Base-by-base conservation (phyloP, 441 rosid genomes). In the Daphne laureola region DNA sequence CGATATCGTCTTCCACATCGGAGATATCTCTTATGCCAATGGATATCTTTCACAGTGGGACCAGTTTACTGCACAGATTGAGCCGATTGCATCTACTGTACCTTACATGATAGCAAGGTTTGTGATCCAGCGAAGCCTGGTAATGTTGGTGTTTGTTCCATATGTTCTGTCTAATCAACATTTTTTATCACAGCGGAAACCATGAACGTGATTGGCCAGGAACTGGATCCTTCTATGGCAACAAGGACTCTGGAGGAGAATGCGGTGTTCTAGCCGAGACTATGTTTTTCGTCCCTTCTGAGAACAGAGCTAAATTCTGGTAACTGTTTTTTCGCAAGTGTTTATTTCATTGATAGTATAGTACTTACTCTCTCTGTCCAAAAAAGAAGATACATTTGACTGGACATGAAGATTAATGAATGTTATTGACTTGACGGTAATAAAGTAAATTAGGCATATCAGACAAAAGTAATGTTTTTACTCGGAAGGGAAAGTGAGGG, bases 161-260 rank as follows among this genome's bases (percentile, higher is more conserved):
- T 48, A 46, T 38, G 47, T 63, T 18, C 17, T 45, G 31, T 56
- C 38, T 54, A 36, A 52, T 57, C 23, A 49, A 41, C 21, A 14
- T 54, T 42, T 18, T 59, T 48, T 12, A 43, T 67, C 73, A 31
- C 69, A 88, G 97, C 7, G 95, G 95, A 23, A 89, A 89, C 73
- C 97, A 89, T 61, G 95, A 89, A 60, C 88, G 97, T 21, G 95
- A 86, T 75, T 89, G 95, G 95, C 88, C 95, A 2, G 71, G 82
- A 64, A 69, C 90, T 4, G 95, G 90, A 61, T 89, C 95, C 31
- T 89, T 89, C 73, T 86, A 86, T 49, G 69, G 66, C 3, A 67
- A 62, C 68, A 45, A 25, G 54, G 97, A 89, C 69, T 89, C 95
- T 43, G 97, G 97, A 43, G 95, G 97, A 64, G 96, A 89, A 64